Percentiles rank a stretch among this genome's conserved stretches.
Evolutionary conservation across 306 rosid genomes (phyloP).

Genomic region (Vigna nakashimae): DNA sequence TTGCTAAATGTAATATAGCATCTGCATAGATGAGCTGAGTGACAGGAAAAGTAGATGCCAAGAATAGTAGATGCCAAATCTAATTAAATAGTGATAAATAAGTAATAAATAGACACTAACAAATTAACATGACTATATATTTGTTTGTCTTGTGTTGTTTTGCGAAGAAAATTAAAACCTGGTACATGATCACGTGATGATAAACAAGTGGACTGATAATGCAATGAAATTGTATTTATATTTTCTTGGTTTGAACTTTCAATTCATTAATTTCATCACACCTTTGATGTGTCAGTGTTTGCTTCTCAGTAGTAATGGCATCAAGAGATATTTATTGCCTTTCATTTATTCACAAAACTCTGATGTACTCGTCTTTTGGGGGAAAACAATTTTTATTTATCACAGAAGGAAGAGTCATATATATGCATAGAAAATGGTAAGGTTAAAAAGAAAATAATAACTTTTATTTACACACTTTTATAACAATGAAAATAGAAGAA

Average conservation of each 20-base stretch:
- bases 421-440: no score
- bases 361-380: no score
- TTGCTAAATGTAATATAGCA: background rate
- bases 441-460: no score
- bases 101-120: background rate
- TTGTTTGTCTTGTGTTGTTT: conserved; percentile 10
- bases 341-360: background rate
- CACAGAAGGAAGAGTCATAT: no score
- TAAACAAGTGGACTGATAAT: conserved; percentile 10
- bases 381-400: no score
- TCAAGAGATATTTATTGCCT: background rate
- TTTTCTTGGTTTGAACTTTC: conserved; percentile 15
- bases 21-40: background rate
- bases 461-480: no score
- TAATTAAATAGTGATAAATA: background rate
- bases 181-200: conserved; percentile 42
- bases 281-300: conserved; percentile 1
- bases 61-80: conserved; percentile 6
- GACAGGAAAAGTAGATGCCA: conserved; percentile 10
- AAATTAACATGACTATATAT: background rate
- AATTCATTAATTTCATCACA: conserved; percentile 34
- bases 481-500: no score
- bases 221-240: conserved; percentile 12
- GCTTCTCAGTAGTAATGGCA: background rate
- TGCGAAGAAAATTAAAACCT: conserved; percentile 3